These are phyloP conservation scores for Misopates orontium DNA, from an alignment of 257 asterid genomes.

Conservation along the genomic window DNA sequence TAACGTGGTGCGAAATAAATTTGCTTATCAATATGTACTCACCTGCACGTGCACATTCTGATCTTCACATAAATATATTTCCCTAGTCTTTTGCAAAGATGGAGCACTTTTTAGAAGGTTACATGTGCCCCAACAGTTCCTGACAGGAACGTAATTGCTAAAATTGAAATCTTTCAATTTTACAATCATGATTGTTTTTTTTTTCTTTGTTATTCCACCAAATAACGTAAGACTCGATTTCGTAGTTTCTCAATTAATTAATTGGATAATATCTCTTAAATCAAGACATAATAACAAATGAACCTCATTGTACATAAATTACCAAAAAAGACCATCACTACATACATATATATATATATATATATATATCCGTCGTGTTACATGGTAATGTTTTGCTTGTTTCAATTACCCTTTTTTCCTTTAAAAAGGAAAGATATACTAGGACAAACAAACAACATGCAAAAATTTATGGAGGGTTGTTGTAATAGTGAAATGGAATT, in stretches of 20 bases:
- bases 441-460: constrained; percentile 1
- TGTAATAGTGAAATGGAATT: not conserved
- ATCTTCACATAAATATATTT: no score
- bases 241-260: no score
- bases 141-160: not conserved
- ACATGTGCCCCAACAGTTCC: not conserved
- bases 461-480: not conserved
- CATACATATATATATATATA: no score
- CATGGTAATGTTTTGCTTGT: no score
- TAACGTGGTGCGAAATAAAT: constrained; percentile 25
- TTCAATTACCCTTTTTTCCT: not conserved
- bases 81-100: no score
- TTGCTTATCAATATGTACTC: constrained; percentile 22
- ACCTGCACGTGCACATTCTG: constrained; percentile 8
- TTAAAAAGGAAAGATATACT: not conserved
- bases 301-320: no score
- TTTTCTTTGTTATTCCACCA: constrained; percentile 7
- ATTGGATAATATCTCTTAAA: no score
- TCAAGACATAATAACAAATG: no score
- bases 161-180: not conserved
- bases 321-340: no score
- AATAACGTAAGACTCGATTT: not conserved
- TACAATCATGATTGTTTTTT: not conserved
- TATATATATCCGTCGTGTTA: no score
- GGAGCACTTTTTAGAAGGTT: no score